phyloP scores from a whole-genome alignment of 1,284 basidiomycete species.

The Ustilago curta region DNA sequence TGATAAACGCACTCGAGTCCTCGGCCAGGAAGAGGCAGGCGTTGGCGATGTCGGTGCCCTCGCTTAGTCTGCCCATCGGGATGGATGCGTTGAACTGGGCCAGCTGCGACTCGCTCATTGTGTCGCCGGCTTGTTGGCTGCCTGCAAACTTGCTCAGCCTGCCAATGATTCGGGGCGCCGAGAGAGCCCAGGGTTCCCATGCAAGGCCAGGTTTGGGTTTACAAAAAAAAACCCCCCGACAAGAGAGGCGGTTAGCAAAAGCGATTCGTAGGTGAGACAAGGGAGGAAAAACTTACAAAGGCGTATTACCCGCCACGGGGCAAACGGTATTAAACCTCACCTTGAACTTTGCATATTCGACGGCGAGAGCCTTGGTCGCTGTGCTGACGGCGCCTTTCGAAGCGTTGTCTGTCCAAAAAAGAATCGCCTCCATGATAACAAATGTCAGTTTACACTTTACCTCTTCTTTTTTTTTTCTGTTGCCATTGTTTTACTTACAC shows the following conservation, averaged over 20 bases:
- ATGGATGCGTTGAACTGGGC: conserved; percentile 36
- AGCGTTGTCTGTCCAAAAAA: conserved; percentile 49
- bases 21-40: conserved; percentile 54
- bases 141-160: conserved; percentile 44
- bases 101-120: conserved; percentile 10
- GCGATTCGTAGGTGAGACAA: too few relatives aligned
- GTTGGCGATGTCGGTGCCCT: conserved; percentile 44
- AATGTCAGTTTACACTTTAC: too few relatives aligned
- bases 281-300: too few relatives aligned
- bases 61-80: conserved; percentile 36
- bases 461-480: background rate
- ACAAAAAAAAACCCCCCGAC: too few relatives aligned
- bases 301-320: conserved; percentile 53
- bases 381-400: conserved; percentile 44
- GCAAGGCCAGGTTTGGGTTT: too few relatives aligned
- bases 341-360: conserved; percentile 41
- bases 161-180: background rate
- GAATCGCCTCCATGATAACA: too few relatives aligned
- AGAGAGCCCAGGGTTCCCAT: too few relatives aligned
- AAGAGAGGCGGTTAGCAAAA: too few relatives aligned
- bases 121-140: conserved; percentile 24
- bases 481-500: too few relatives aligned
- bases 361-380: conserved; percentile 45
- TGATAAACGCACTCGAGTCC: conserved; percentile 24
- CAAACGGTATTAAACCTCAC: conserved; percentile 46